These are phyloP conservation scores for Talaromyces sp. DNA, from an alignment of 2,329 filamentous ascomycete species.

Conservation along the genomic window DNA sequence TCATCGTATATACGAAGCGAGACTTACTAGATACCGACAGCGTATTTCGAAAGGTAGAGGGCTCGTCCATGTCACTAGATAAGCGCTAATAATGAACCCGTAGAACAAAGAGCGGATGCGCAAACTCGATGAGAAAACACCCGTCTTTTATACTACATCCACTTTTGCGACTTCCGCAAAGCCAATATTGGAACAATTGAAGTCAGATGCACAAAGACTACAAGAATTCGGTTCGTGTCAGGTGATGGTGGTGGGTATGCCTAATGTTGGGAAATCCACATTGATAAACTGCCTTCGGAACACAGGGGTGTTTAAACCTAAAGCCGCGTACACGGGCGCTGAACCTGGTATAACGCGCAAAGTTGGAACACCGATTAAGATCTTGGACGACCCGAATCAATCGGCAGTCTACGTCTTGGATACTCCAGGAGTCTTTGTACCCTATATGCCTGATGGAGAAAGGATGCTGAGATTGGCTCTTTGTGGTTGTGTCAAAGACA, in stretches of 20 bases:
- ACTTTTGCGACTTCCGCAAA: slow-evolving; percentile 26
- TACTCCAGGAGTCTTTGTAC: slow-evolving; percentile 92
- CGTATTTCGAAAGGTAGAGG: slow-evolving; percentile 37
- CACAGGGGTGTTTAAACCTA: slow-evolving; percentile 59
- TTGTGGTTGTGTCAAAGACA: slow-evolving; percentile 86
- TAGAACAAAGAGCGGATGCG: slow-evolving; percentile 31
- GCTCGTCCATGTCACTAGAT: background rate
- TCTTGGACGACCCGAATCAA: slow-evolving; percentile 55
- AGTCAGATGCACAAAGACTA: slow-evolving; percentile 24
- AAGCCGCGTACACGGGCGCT: slow-evolving; percentile 76
- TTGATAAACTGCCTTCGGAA: slow-evolving; percentile 82
- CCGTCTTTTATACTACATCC: slow-evolving; percentile 34
- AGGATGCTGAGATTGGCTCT: slow-evolving; percentile 94
- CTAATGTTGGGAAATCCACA: slow-evolving; percentile 93
- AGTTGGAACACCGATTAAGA: slow-evolving; percentile 76
- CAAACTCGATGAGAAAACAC: slow-evolving; percentile 28
- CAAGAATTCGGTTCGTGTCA: slow-evolving; percentile 70
- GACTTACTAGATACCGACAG: slow-evolving; percentile 60
- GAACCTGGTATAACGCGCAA: slow-evolving; percentile 89
- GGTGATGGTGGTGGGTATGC: slow-evolving; percentile 90
- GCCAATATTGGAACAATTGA: slow-evolving; percentile 30
- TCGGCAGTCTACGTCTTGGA: slow-evolving; percentile 79
- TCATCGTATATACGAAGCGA: slow-evolving; percentile 87
- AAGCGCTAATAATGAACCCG: background rate
- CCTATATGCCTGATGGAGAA: slow-evolving; percentile 78